A percentile compares a stretch with the other conserved stretches of the same genome.
These are phyloP conservation scores for Setomelanomma holmii DNA, from an alignment of 2,329 filamentous ascomycete species.

Conservation along the genomic window DNA sequence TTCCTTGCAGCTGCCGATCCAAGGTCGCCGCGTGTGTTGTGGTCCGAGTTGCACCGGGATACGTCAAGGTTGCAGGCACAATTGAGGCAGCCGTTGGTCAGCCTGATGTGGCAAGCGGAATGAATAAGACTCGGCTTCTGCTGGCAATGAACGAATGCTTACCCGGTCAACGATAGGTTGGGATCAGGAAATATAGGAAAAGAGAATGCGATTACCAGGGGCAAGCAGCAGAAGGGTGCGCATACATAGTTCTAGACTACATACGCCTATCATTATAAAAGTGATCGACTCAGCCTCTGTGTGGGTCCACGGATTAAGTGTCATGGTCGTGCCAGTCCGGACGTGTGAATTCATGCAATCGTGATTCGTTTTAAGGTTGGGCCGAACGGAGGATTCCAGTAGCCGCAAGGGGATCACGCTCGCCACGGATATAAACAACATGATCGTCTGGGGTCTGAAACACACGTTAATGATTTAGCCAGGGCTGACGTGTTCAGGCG, in stretches of 20 bases:
- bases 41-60: conserved; percentile 15
- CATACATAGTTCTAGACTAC: not conserved
- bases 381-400: not conserved
- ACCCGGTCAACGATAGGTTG: not conserved
- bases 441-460: not conserved
- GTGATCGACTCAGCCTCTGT: not conserved
- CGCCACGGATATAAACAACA: not conserved
- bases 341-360: not conserved
- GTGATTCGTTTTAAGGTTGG: not conserved
- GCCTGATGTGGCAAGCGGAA: conserved; percentile 9
- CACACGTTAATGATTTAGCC: not conserved
- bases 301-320: not conserved
- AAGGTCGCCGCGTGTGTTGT: conserved; percentile 9
- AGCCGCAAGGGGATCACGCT: not conserved
- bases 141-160: not conserved
- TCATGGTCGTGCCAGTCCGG: not conserved
- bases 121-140: not conserved
- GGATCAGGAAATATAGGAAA: not conserved
- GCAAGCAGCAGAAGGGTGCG: not conserved
- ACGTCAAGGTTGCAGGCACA: conserved; percentile 13
- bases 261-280: too few relatives aligned
- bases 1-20: conserved; percentile 14
- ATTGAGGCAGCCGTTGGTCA: conserved; percentile 9
- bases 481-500: not conserved
- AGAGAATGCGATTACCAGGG: not conserved